Evolutionary conservation across 2,329 filamentous ascomycete genomes (phyloP), one percentile per base, ranked within the genome.

Genomic region (Neofusicoccum parvum): DNA sequence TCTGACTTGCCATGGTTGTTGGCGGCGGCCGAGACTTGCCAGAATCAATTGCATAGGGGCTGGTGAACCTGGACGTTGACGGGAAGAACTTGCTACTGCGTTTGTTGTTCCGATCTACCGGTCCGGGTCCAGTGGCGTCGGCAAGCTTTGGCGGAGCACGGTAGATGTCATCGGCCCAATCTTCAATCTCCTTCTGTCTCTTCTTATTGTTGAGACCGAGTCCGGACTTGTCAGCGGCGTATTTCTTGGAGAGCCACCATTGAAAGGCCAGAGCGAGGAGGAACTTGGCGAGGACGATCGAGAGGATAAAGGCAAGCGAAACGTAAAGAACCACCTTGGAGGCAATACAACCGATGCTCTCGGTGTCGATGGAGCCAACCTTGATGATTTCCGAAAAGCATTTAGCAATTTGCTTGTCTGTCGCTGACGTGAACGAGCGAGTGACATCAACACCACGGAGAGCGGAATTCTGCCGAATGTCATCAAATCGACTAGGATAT

Each of bases 131-230:
- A 17, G 79, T 79, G 48, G 90, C 81, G 72, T 97, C 95, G 3
- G 90, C 86, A 69, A 97, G 84, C 70, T 93, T 91, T 64, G 90
- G 89, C 27, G 93, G 92, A 3, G 94, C 91, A 49, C 93, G 91
- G 78, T 99, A 98, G 72, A 99, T 99, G 74, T 99, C 95, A 69
- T 98, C 92, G 14, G 90, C 90, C 95, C 95, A 99, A 72, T 97
- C 94, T 78, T 99, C 95, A 69, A 99, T 99, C 80, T 98, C 93
- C 71, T 90, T 88, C 71, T 94, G 90, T 66, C 95, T 89, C 80
- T 94, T 90, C 76, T 94, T 93, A 69, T 89, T 87, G 76, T 95
- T 88, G 5, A 89, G 88, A 15, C 88, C 72, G 77, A 96, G 90
- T 2, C 92, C 94, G 0, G 94, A 96, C 79, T 92, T 97, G 54